Evolutionary conservation across 306 rosid genomes (phyloP).

Genomic region (Malus fusca): DNA sequence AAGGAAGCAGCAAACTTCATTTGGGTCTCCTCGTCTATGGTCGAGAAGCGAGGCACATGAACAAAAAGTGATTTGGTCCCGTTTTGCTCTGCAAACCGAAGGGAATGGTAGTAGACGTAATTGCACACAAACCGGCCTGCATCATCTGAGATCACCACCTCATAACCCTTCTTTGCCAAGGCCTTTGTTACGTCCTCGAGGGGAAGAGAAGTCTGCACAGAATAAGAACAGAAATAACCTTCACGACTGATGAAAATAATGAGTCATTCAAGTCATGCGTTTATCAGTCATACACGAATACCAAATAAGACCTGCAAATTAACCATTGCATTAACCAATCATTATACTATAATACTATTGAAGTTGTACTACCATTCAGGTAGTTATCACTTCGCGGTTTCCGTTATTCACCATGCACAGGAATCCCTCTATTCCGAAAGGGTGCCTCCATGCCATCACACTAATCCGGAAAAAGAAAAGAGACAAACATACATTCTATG

Average conservation of each 20-base stretch:
- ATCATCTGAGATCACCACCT: conserved; percentile 84
- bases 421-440: not conserved
- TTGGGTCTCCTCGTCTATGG: conserved; percentile 70
- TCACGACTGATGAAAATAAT: not conserved
- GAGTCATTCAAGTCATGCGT: not conserved
- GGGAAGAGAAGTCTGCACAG: conserved; percentile 70
- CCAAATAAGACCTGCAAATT: not conserved
- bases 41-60: conserved; percentile 84
- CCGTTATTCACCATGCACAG: not conserved
- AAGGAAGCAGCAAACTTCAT: conserved; percentile 86
- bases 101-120: conserved; percentile 92
- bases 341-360: not conserved
- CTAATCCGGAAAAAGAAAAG: no score
- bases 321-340: not conserved
- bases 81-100: conserved; percentile 71
- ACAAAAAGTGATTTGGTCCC: conserved; percentile 72
- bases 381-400: not conserved
- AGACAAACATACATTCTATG: not conserved
- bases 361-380: not conserved
- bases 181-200: conserved; percentile 71
- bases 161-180: conserved; percentile 62
- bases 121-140: conserved; percentile 98
- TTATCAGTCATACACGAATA: not conserved
- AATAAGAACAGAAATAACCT: conserved; percentile 4
- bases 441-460: not conserved